Base-by-base conservation (phyloP, 371 early-diverging fungal genomes). In the Capillidium rhysosporum region DNA sequence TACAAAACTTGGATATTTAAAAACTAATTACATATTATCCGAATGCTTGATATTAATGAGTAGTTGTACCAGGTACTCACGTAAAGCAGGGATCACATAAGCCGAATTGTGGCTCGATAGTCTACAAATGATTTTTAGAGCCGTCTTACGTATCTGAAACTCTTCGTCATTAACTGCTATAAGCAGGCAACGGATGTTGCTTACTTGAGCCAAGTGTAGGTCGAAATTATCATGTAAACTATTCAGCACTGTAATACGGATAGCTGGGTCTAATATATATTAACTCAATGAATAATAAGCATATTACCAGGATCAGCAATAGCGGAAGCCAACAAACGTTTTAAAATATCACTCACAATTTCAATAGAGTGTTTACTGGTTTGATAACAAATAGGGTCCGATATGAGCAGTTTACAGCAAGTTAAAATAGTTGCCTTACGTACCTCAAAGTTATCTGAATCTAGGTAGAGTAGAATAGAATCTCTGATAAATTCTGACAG, bases 1-100 rank as follows among this genome's bases (percentile, higher is more conserved):
- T 4, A 34, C 12, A 34, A 34, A 34, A 7, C 4, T 34, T 34
- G 12, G 34, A 34, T 34, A 34, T 34, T 34, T 34, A 12, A 12
- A 34, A 34, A 34, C 4, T 7, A 34, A 4, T 7, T 34, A 34
- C 34, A 4, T 34, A n/a, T n/a, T 79, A 2, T 72, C 72, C 0
- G 93, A 82, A 60, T 86, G 91, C 66, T 94, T 92, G n/a, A 97
- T 63, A 62, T 93, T 91, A 0, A 89, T 88, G 52, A 97, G 63
- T 0, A 95, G 71, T 59, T 91, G 89, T 46, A 91, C 84, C 21
- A 94, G 61, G 0, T 84, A 79, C 60, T 89, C 85, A 39, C 93
- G 69, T 20, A 97, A 69, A 0, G 83, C 82, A 1, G 98, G 83
- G 82, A 92, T 79, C 7, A 92, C 86, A 59, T 89, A 89, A 0